phyloP scores from a whole-genome alignment of 2,329 filamentous ascomycete genomes.

The Coniochaeta hoffmannii region DNA sequence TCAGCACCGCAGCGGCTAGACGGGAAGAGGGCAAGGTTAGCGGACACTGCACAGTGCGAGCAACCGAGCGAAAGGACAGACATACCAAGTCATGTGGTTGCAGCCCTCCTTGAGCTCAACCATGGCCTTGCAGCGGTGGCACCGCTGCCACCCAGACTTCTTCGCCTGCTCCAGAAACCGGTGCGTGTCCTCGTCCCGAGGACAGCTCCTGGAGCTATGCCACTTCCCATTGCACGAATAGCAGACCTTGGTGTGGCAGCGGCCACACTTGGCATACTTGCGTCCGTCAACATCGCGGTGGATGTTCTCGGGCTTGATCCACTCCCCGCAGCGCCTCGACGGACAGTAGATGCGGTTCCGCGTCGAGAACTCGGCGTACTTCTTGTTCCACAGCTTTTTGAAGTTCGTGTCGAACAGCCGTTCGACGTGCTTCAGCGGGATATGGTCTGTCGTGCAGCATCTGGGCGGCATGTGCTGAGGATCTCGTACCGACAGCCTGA shows the following conservation, averaged over 20 bases:
- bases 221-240: constrained; percentile 65
- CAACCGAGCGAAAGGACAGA: constrained; percentile 3
- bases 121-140: constrained; percentile 64
- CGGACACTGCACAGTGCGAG: not conserved
- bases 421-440: constrained; percentile 70
- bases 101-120: constrained; percentile 78
- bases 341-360: constrained; percentile 75
- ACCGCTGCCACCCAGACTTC: constrained; percentile 66
- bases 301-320: constrained; percentile 69
- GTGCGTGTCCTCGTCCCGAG: constrained; percentile 60
- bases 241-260: constrained; percentile 70
- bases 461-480: constrained; percentile 76
- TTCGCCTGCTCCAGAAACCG: constrained; percentile 58
- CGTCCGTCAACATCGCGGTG: constrained; percentile 48
- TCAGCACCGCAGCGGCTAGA: constrained; percentile 66
- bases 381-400: constrained; percentile 74
- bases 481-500: constrained; percentile 68
- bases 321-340: constrained; percentile 62
- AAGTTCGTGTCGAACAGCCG: constrained; percentile 65
- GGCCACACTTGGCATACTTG: constrained; percentile 61
- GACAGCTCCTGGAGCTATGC: constrained; percentile 64
- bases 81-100: constrained; percentile 83
- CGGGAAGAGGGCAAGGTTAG: constrained; percentile 2
- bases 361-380: constrained; percentile 69
- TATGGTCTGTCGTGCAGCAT: constrained; percentile 69